A percentile compares a stretch with the other conserved stretches of the same genome.
These are phyloP conservation scores for Lathyrus oleraceus DNA, from an alignment of 306 rosid species.

Conservation along the genomic window DNA sequence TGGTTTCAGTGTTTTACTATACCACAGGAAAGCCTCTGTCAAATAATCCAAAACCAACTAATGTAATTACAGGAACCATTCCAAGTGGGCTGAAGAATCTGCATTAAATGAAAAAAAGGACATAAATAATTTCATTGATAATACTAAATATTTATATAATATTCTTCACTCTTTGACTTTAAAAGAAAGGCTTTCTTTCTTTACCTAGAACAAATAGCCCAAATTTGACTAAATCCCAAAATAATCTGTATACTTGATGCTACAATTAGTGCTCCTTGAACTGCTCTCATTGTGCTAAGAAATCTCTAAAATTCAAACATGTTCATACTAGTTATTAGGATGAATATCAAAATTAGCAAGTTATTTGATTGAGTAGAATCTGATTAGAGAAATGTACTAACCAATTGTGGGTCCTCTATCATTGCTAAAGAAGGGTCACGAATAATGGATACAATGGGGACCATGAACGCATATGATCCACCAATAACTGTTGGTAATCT, in stretches of 20 bases:
- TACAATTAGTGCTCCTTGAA: slow-evolving; percentile 86
- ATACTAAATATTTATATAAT: background rate
- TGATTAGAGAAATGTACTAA: slow-evolving; percentile 41
- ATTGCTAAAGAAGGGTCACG: slow-evolving; percentile 65
- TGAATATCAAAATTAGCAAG: background rate
- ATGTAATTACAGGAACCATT: slow-evolving; percentile 95
- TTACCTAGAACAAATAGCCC: slow-evolving; percentile 94
- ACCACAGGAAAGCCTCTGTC: slow-evolving; percentile 99
- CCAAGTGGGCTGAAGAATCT: slow-evolving; percentile 99
- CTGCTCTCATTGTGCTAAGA: slow-evolving; percentile 84
- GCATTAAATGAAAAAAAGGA: slow-evolving; percentile 29
- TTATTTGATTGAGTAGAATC: slow-evolving; percentile 2
- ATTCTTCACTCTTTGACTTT: slow-evolving; percentile 11
- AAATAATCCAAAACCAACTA: slow-evolving; percentile 93
- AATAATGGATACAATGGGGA: slow-evolving; percentile 89
- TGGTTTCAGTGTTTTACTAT: slow-evolving; percentile 25
- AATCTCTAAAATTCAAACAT: slow-evolving; percentile 52
- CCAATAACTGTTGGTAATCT: slow-evolving; percentile 92
- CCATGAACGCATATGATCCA: slow-evolving; percentile 97
- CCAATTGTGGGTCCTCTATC: slow-evolving; percentile 73
- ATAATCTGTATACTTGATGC: slow-evolving; percentile 89
- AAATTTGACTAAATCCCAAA: slow-evolving; percentile 85
- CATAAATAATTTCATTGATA: slow-evolving; percentile 16
- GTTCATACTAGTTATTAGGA: background rate
- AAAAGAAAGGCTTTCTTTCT: background rate